These are phyloP conservation scores for Vigna nakashimae DNA, from an alignment of 306 rosid species.

Conservation along the genomic window DNA sequence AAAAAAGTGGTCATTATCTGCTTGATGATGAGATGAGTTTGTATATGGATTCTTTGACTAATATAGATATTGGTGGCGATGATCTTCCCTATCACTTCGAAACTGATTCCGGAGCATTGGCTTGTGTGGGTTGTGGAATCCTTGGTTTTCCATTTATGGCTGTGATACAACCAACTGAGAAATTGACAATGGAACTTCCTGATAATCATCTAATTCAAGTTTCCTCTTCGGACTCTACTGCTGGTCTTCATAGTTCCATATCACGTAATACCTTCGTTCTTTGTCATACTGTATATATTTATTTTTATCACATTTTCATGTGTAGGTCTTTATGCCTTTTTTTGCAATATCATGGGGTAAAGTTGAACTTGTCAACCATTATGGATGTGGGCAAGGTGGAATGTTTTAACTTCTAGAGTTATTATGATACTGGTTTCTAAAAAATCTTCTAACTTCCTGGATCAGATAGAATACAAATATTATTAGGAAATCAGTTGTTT, in stretches of 20 bases:
- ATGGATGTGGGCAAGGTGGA: not conserved
- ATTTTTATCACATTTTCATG: slow-evolving; percentile 20
- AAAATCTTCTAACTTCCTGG: slow-evolving; percentile 23
- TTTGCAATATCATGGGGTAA: slow-evolving; percentile 16
- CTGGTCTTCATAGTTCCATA: slow-evolving; percentile 42
- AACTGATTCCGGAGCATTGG: slow-evolving; percentile 95
- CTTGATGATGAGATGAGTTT: slow-evolving; percentile 83
- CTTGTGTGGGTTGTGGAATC: slow-evolving; percentile 97
- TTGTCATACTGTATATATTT: slow-evolving; percentile 1
- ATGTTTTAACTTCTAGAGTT: slow-evolving; percentile 31
- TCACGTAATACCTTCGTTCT: slow-evolving; percentile 55
- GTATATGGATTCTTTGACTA: slow-evolving; percentile 71
- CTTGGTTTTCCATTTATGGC: slow-evolving; percentile 99
- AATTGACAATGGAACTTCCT: slow-evolving; percentile 60
- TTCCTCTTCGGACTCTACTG: slow-evolving; percentile 45
- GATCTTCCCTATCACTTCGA: slow-evolving; percentile 89
- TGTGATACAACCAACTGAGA: slow-evolving; percentile 85
- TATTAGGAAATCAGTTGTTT: slow-evolving; percentile 22
- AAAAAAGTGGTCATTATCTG: slow-evolving; percentile 49
- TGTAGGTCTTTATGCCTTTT: slow-evolving; percentile 17
- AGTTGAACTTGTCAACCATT: slow-evolving; percentile 32
- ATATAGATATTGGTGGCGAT: slow-evolving; percentile 68
- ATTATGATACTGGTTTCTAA: not conserved
- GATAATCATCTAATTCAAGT: slow-evolving; percentile 53
- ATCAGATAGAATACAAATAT: slow-evolving; percentile 26